phyloP scores from a whole-genome alignment of 768 basidiomycete genomes.

The Suillus brevipes region DNA sequence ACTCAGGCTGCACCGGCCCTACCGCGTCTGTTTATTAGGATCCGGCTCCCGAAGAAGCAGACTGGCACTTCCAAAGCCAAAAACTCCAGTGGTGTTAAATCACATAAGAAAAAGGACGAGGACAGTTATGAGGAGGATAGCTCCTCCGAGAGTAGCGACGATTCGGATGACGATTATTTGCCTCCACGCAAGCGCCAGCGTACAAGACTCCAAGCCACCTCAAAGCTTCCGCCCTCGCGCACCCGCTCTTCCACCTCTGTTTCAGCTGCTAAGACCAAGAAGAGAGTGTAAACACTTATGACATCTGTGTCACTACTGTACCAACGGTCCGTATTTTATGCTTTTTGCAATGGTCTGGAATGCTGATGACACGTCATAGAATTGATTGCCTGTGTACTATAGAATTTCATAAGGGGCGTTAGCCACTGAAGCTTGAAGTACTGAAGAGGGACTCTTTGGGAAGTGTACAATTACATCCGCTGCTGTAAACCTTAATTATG shows the following conservation, averaged over 20 bases:
- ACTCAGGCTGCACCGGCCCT: too few relatives aligned
- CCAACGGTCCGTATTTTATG: neutral
- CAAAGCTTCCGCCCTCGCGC: neutral
- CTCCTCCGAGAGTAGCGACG: neutral
- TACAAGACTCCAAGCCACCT: neutral
- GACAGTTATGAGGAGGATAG: neutral
- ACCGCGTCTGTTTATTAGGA: too few relatives aligned
- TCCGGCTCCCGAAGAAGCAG: neutral
- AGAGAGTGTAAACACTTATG: neutral
- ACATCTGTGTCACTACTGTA: neutral
- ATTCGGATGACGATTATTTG: neutral
- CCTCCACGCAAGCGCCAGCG: neutral
- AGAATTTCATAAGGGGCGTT: neutral
- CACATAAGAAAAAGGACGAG: neutral
- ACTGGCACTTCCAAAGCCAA: neutral
- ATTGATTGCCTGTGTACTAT: neutral
- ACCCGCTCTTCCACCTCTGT: neutral
- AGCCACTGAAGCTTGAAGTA: neutral
- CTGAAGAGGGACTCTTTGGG: neutral
- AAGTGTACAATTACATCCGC: neutral
- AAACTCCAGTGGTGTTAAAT: neutral
- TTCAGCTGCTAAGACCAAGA: neutral
- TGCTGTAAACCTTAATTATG: neutral
- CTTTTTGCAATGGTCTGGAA: neutral
- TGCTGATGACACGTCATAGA: neutral